Evolutionary conservation across 2,329 filamentous ascomycete species (phyloP).

Genomic region (Colletotrichum tanaceti): DNA sequence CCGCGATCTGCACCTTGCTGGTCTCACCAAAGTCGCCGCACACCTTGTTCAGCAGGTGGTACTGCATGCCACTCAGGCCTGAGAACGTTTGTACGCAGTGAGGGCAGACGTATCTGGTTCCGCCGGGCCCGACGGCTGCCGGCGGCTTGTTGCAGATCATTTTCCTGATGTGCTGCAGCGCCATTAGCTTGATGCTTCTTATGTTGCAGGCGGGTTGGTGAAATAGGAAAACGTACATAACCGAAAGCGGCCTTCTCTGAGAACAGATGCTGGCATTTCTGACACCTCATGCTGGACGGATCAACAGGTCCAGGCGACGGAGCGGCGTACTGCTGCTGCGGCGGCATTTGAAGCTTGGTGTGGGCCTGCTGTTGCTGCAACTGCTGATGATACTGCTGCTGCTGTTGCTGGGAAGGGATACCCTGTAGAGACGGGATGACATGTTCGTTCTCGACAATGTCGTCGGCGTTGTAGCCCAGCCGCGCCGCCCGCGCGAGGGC

Average conservation of each 20-base stretch:
- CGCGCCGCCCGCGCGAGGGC: constrained; percentile 67
- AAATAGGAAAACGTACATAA: constrained; percentile 30
- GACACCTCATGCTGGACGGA: constrained; percentile 31
- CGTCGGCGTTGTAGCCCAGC: constrained; percentile 65
- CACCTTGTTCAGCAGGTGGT: constrained; percentile 58
- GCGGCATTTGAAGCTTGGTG: neutral
- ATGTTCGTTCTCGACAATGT: constrained; percentile 61
- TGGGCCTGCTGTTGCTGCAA: neutral
- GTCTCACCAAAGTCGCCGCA: constrained; percentile 56
- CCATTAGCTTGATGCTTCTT: neutral
- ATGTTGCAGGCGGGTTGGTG: neutral
- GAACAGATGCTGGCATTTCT: constrained; percentile 42
- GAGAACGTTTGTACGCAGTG: constrained; percentile 61
- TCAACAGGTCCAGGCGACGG: constrained; percentile 22
- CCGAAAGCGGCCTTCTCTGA: constrained; percentile 8
- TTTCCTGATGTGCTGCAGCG: constrained; percentile 50
- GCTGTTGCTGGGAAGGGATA: neutral
- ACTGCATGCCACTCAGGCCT: constrained; percentile 55
- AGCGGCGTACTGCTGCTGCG: neutral
- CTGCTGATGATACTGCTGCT: neutral
- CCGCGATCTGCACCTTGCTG: neutral
- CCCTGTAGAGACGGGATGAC: constrained; percentile 49
- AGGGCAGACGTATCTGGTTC: constrained; percentile 49
- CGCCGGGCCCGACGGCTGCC: constrained; percentile 40
- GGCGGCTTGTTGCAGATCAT: constrained; percentile 48